Evolutionary conservation across 176 grass and related monocot genomes (phyloP), one percentile per base, ranked within the genome.

Genomic region (Cymbopogon citratus): DNA sequence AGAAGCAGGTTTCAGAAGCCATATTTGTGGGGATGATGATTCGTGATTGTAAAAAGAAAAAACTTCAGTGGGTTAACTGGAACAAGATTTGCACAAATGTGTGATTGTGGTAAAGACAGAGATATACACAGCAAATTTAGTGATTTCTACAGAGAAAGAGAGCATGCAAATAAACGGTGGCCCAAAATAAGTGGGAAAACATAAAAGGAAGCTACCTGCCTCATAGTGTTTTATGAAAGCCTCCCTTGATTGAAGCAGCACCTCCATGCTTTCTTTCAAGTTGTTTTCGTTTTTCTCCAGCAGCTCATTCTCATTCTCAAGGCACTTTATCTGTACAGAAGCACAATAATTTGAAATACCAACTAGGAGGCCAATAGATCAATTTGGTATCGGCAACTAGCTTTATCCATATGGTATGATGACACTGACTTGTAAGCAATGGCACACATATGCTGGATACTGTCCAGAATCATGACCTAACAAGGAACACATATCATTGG

Each of bases 261-360:
- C 74, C 4, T 88, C 87, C 40, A 90, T 90, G 73, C 59, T 93
- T 76, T 90, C 85, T 87, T 94, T 92, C 69, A 94, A 78, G 82
- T 92, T 84, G 41, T 80, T 90, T 71, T 92, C 89, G 34, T 92
- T 97, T 69, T 66, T 83, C 26, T 83, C 81, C 46, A 94, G 87
- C 52, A 87, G 80, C 29, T 92, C 89, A 48, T 92, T 97, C 78
- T 94, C 91, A 26, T 82, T 90, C 81, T 92, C 89, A 44, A 97
- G 89, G 59, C 85, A 92, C 21, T 94, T 92, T 39, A 97, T 80
- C 94, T 94, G 85, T 10, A 71, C 36, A 89, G 43, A 65, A 45
- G 24, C 69, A 63, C n/a, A 41, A 5, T 5, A 63, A 26, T 46
- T 51, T 36, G 52, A 82, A 59, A 26, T 35, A 16, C 9, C 16